phyloP scores from a whole-genome alignment of 2,329 filamentous ascomycete species.

The Talaromyces pinophilus region DNA sequence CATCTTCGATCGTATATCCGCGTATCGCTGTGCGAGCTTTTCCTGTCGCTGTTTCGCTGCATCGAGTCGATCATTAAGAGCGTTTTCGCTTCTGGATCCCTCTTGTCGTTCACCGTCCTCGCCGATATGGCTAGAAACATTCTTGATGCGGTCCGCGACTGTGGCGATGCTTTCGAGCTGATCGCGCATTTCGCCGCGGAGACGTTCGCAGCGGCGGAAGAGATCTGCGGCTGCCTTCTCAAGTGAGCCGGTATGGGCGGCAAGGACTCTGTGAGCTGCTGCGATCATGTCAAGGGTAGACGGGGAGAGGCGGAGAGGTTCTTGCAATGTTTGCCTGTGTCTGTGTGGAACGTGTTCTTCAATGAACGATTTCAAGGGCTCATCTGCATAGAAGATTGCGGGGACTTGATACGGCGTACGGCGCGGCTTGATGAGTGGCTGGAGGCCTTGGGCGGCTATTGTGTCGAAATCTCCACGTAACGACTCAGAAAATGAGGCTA shows the following conservation, averaged over 20 bases:
- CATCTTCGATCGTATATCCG: slow-evolving; percentile 47
- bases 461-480: slow-evolving; percentile 31
- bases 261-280: slow-evolving; percentile 49
- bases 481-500: slow-evolving; percentile 33
- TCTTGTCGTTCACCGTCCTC: slow-evolving; percentile 39
- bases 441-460: slow-evolving; percentile 25
- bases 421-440: slow-evolving; percentile 30
- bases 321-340: slow-evolving; percentile 45
- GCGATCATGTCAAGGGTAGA: slow-evolving; percentile 52
- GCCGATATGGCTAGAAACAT: slow-evolving; percentile 42
- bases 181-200: slow-evolving; percentile 50
- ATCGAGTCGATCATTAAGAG: slow-evolving; percentile 44
- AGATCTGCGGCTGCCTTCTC: slow-evolving; percentile 53
- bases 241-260: slow-evolving; percentile 48
- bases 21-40: slow-evolving; percentile 45
- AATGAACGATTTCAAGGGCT: slow-evolving; percentile 44
- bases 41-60: slow-evolving; percentile 44
- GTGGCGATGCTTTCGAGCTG: slow-evolving; percentile 50
- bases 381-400: slow-evolving; percentile 42
- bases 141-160: slow-evolving; percentile 48
- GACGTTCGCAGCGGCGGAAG: slow-evolving; percentile 54
- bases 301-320: slow-evolving; percentile 51
- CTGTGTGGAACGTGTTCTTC: slow-evolving; percentile 47
- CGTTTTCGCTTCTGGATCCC: slow-evolving; percentile 35
- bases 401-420: slow-evolving; percentile 48